These are phyloP conservation scores for Pythium grandisporangium DNA, from an alignment of 352 stramenopile species.

Conservation along the genomic window DNA sequence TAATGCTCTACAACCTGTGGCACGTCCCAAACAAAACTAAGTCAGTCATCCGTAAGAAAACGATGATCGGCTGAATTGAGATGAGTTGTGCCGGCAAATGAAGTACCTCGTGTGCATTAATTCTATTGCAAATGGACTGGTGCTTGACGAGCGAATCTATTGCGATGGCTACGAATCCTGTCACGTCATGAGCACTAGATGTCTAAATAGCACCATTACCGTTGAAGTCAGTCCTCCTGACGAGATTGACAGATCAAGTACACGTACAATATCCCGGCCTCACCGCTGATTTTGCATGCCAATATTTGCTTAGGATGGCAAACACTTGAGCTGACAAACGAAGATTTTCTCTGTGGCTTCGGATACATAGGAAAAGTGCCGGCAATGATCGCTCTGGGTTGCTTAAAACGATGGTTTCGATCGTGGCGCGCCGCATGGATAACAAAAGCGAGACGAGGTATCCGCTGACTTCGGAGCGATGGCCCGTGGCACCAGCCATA, in stretches of 20 bases:
- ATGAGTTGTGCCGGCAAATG: too few relatives aligned
- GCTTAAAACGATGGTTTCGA: conserved; percentile 32
- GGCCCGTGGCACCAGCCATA: conserved; percentile 6
- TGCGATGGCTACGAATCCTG: conserved; percentile 53
- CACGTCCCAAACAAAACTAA: too few relatives aligned
- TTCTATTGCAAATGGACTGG: not conserved
- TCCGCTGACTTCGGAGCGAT: conserved; percentile 20
- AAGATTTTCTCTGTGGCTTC: conserved; percentile 29
- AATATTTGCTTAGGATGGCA: conserved; percentile 41
- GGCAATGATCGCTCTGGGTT: conserved; percentile 42
- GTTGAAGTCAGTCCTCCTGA: too few relatives aligned
- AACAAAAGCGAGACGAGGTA: conserved; percentile 39
- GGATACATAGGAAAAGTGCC: conserved; percentile 56
- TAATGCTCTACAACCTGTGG: conserved; percentile 48
- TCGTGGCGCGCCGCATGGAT: conserved; percentile 21
- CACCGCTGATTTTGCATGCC: conserved; percentile 14
- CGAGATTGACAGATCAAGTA: too few relatives aligned
- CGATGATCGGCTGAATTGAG: too few relatives aligned
- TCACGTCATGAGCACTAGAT: conserved; percentile 29
- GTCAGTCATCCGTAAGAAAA: too few relatives aligned
- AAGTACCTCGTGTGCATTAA: too few relatives aligned
- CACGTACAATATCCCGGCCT: too few relatives aligned
- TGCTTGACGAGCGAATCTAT: conserved; percentile 26
- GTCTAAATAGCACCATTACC: too few relatives aligned
- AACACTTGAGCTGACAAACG: conserved; percentile 46